Evolutionary conservation across 768 basidiomycete species (phyloP), one percentile per base, ranked within the genome.

Genomic region (Kwoniella pini): DNA sequence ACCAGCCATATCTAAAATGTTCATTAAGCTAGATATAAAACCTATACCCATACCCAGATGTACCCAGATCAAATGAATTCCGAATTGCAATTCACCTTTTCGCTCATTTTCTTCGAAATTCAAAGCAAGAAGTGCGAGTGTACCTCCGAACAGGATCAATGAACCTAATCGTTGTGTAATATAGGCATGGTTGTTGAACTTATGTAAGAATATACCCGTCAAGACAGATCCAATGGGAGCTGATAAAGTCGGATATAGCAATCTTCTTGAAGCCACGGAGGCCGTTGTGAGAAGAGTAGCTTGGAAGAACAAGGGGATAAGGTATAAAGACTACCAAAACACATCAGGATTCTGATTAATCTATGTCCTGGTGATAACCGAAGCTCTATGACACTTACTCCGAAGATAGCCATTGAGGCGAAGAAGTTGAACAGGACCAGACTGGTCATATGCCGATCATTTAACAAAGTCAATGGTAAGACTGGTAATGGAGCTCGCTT

Each of bases 31-130:
- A 15, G 63, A 65, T 17, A 65, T 65, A 30, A 65, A 65, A 17
- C 60, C 33, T 31, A 65, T 65, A 19, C 63, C 63, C 63, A 65
- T 65, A 9, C 63, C 63, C 1, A 57, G 30, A 60, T 65, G 63
- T 0, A 65, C 63, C 63, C 63, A 65, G 4, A 65, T 40, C 4
- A 65, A 22, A 50, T 57, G 52, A 7, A 46, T 12, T 22, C 60
- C 44, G 40, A 59, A 65, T 46, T 46, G 54, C 53, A 44, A 42
- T 43, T 65, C 63, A 17, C 48, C 24, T 39, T 52, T 55, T 7
- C 48, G 40, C 11, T 21, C 24, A 31, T 60, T 57, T 12, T 56
- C 27, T 42, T 60, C 58, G 22, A 59, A 60, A 17, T 52, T 50
- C 39, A 65, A 22, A 10, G 44, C 19, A 2, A 60, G 39, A 22